Base-by-base conservation (phyloP, 2,329 filamentous ascomycete genomes). In the Neospermospora avenae region DNA sequence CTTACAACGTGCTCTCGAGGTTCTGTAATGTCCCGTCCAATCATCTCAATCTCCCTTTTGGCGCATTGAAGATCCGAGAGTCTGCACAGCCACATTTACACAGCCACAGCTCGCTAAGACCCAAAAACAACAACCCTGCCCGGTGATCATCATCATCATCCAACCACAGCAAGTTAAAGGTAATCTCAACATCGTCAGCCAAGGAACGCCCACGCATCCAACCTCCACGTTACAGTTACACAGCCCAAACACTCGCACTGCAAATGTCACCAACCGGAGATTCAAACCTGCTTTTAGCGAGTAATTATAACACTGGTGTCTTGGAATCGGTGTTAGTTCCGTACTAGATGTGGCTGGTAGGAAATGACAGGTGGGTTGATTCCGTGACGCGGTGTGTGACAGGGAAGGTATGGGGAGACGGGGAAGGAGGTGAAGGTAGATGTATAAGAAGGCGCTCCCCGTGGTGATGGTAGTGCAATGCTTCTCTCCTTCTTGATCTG, bases 101-200 rank as follows among this genome's bases (percentile, higher is more conserved):
- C 53, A n/a, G 41, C 54, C 54, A 56, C 54, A 56, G 6, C 28
- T 56, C 54, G 42, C 54, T 48, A n/a, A n/a, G n/a, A n/a, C 25
- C 42, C 3, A 31, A 10, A 31, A 6, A 31, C 28, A 31, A 31
- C 10, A 6, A 31, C 24, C 53, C 1, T n/a, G 34, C 34, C 54
- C 48, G 42, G 16, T 48, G 53, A 45, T 51, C 48, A 37, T 37
- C 48, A 35, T 28, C 48, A 11, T n/a, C 48, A 37, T 35, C 10
- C 28, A 31, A 49, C 4, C 31, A 5, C 31, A n/a, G n/a, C n/a
- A n/a, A n/a, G n/a, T n/a, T n/a, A n/a, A n/a, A n/a, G n/a, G n/a
- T n/a, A 34, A 18, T 22, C 18, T 45, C 46, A 35, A 34, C 52
- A 44, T 45, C 53, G 53, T 55, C 53, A 55, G 53, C 53, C 53